These are phyloP conservation scores for Angophora floribunda DNA, from an alignment of 345 rosid genomes.

Conservation along the genomic window DNA sequence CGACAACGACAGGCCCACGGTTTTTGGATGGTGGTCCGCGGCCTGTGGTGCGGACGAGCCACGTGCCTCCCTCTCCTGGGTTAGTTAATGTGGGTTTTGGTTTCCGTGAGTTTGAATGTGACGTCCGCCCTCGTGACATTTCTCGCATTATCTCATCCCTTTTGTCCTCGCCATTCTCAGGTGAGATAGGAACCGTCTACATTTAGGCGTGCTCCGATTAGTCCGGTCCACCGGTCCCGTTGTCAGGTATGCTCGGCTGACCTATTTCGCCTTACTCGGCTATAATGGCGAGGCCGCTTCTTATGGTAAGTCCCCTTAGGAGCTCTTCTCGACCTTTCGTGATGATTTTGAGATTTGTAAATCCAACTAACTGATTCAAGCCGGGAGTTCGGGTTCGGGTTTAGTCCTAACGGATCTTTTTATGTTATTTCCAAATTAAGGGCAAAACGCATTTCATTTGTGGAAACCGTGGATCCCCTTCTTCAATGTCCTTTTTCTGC, in stretches of 20 bases:
- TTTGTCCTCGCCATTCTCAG: not conserved
- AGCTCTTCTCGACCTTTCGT: not conserved
- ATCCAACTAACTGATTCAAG: rapidly evolving
- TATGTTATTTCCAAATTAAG: not conserved
- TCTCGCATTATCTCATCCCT: not conserved
- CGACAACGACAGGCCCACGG: not conserved
- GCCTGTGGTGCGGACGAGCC: not conserved
- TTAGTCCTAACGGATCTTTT: not conserved
- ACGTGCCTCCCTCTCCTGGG: not conserved
- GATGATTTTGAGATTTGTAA: not conserved
- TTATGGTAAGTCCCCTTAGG: not conserved
- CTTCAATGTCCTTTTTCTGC: not conserved
- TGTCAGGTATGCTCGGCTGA: not conserved
- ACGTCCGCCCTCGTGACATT: not conserved
- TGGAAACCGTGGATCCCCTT: too few relatives aligned
- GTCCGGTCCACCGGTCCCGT: not conserved
- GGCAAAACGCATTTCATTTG: not conserved
- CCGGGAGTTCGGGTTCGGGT: not conserved
- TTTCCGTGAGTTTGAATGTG: not conserved
- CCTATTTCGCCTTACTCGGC: not conserved
- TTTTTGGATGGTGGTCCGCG: not conserved
- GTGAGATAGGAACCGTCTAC: not conserved
- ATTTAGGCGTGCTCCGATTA: not conserved
- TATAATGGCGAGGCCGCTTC: too few relatives aligned
- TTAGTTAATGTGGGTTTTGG: not conserved